Percentiles rank a stretch among this genome's conserved stretches.
Conservation (phyloP, 306 rosid genomes). For the Dalbergia cultrata region DNA sequence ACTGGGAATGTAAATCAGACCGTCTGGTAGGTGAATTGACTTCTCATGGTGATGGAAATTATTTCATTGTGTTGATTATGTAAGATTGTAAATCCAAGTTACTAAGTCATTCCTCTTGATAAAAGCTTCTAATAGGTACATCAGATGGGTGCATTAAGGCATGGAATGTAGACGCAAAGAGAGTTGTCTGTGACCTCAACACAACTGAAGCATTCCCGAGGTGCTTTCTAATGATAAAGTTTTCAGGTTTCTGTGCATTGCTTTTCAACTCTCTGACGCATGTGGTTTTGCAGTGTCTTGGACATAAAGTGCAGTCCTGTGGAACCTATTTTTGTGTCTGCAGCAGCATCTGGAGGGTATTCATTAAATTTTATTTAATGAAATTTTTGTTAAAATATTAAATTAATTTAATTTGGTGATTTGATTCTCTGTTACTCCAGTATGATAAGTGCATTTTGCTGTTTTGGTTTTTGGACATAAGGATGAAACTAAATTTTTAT, state of each 20-base stretch:
- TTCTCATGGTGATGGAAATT: slow-evolving; percentile 22
- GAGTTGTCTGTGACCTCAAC: slow-evolving; percentile 96
- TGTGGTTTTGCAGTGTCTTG: slow-evolving; percentile 73
- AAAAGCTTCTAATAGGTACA: slow-evolving; percentile 96
- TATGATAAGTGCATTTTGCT: slow-evolving; percentile 17
- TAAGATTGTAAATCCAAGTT: slow-evolving; percentile 40
- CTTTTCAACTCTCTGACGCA: slow-evolving; percentile 28
- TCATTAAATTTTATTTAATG: slow-evolving; percentile 26
- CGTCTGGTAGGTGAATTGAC: slow-evolving; percentile 80
- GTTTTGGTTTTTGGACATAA: slow-evolving; percentile 30
- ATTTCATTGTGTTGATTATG: slow-evolving; percentile 22
- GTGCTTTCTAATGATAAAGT: slow-evolving; percentile 52
- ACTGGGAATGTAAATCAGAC: slow-evolving; percentile 98
- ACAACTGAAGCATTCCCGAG: slow-evolving; percentile 86
- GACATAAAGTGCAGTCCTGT: slow-evolving; percentile 98
- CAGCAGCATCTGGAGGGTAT: slow-evolving; percentile 95
- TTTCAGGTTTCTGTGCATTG: slow-evolving; percentile 33
- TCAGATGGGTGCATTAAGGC: slow-evolving; percentile 94
- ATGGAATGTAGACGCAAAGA: slow-evolving; percentile 97
- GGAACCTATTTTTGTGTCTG: slow-evolving; percentile 93
- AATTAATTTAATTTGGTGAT: slow-evolving; percentile 18
- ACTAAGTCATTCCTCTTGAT: slow-evolving; percentile 55
- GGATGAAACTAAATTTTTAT: slow-evolving; percentile 15
- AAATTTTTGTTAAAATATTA: slow-evolving; percentile 20
- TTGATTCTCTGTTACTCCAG: slow-evolving; percentile 16